Base-by-base conservation (phyloP, 2,329 filamentous ascomycete genomes). In the Parasarocladium wereldwijsianum region DNA sequence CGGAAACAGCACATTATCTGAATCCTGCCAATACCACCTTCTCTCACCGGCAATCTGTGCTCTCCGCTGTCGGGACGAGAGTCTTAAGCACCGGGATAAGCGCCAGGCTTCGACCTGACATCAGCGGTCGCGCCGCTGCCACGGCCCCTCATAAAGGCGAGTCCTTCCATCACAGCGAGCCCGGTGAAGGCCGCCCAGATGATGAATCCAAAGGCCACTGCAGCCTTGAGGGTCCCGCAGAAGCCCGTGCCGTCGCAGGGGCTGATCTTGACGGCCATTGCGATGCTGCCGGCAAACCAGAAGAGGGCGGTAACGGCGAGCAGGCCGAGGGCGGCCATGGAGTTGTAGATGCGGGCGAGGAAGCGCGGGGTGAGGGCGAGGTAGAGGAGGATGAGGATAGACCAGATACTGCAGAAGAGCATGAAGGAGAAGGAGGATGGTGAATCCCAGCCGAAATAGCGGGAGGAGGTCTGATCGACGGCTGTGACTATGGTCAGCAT, bases 221-320 rank as follows among this genome's bases (percentile, higher is more conserved):
- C 71, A 4, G 76, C 76, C 53, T 79, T 70, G 7, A 66, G 55
- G 8, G 66, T 57, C 25, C 61, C 59, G 50, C 80, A 86, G 11
- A 58, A 60, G 12, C 51, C 57, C 28, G 53, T 57, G 24, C 56
- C 60, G 45, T 71, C 75, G 33, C 65, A 57, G 69, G 57, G 11
- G 31, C 68, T 67, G 34, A 84, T 54, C 32, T 62, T 62, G 13
- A 73, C 76, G 0, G 78, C 83, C 8, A 86, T 54, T 0, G 83
- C 82, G 40, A 92, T 75, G 43, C 84, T 79, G 6, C 83, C 84
- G 1, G 78, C 76, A 46, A 94, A 90, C 85, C 85, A 93, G 60
- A 92, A 92, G 33, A 92, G 63, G 56, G 78, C 76, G 8, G 82
- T 90, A 15, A 90, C 40, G 26, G 60, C 61, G 44, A 92, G 80